Base-by-base conservation (phyloP, 108 stramenopile genomes). In the Cyclotella baltica region DNA sequence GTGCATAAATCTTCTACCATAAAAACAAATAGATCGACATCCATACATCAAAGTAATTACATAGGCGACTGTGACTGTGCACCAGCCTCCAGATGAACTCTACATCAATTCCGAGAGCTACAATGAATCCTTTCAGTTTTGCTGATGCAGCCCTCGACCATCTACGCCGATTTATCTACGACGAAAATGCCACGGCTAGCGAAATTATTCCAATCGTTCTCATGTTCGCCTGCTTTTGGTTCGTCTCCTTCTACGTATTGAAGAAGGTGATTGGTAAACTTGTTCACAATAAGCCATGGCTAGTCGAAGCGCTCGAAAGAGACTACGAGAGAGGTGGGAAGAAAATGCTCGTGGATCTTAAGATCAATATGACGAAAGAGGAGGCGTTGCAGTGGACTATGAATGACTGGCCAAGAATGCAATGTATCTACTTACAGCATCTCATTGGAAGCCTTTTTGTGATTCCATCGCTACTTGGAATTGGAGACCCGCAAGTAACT, bases 211-310 rank as follows among this genome's bases (percentile, higher is more conserved):
- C 29, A 4, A 40, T 81, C 33, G 80, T 75, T 20, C 36, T 75
- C 3, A 30, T 47, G 38, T 63, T 81, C 52, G 75, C 80, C 0
- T 22, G 76, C 3, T 22, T 77, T 25, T 81, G 80, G 80, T 69
- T 46, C 47, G 29, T 81, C 30, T 28, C 51, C 35, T 76, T 81
- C 35, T 25, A 48, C 25, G 22, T 53, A 1, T 46, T 58, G 22
- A 56, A 67, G 22, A 43, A 40, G 11, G 52, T 76, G 16, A 55
- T 76, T 11, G 57, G 70, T 19, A 46, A 75, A 0, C 35, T 70
- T 8, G 55, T 76, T 48, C 61, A 71, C 37, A 62, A 71, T 10
- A 76, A 72, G 28, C 38, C 69, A 28, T 81, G 80, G 80, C 69
- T 81, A 47, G 48, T 71, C n/a, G 75, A 67, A 23, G 80, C 80